Conservation (phyloP, 2,329 filamentous ascomycete species). For the Trichoderma gracile region DNA sequence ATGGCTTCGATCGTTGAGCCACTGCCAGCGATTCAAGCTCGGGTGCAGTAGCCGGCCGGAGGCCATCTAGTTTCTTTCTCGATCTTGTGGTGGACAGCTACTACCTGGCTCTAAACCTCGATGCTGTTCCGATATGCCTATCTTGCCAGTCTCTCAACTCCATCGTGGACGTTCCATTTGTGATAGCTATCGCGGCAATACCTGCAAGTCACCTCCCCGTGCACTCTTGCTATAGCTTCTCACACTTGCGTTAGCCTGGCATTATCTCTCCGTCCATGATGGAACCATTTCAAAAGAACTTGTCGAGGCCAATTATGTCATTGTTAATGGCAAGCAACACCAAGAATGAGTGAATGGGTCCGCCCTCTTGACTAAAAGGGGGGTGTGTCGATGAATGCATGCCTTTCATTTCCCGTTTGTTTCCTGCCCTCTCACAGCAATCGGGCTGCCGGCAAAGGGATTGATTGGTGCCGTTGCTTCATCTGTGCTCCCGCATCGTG, state of each 20-base stretch:
- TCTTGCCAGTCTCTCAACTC: not conserved
- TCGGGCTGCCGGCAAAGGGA: not conserved
- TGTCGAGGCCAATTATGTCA: not conserved
- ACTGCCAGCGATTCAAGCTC: not conserved
- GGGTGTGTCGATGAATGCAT: not conserved
- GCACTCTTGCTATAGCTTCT: not conserved
- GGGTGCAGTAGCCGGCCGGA: slow-evolving; percentile 10
- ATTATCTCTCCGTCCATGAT: not conserved
- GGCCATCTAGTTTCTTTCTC: not conserved
- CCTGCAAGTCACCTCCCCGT: not conserved
- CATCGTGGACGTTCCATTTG: not conserved
- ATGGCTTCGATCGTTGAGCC: too few relatives aligned
- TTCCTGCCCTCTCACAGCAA: not conserved
- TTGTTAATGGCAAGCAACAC: not conserved
- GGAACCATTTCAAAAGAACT: not conserved
- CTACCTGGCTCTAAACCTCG: not conserved
- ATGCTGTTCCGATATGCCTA: not conserved
- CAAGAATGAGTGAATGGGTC: not conserved
- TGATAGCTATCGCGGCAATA: not conserved
- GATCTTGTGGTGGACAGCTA: not conserved
- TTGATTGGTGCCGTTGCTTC: not conserved
- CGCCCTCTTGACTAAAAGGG: not conserved
- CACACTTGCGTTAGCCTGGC: not conserved
- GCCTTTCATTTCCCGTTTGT: not conserved
- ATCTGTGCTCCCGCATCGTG: not conserved